phyloP scores from a whole-genome alignment of 2,329 filamentous ascomycete species.

The Sporothrix sp. region DNA sequence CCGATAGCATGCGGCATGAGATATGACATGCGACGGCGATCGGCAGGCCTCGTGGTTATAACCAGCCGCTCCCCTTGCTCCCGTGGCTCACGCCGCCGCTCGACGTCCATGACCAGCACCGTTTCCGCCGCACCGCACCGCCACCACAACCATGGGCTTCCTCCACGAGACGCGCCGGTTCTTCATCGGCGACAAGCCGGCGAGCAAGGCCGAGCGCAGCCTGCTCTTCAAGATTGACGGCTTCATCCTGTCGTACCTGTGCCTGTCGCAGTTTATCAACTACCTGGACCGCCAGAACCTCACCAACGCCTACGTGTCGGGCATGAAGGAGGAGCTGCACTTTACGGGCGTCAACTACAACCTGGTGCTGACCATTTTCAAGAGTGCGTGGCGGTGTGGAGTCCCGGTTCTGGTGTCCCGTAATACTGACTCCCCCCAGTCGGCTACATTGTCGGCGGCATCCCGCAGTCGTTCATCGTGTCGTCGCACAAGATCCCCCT shows the following conservation, averaged over 20 bases:
- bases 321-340: slow-evolving; percentile 9
- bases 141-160: neutral
- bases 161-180: neutral
- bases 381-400: neutral
- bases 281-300: slow-evolving; percentile 23
- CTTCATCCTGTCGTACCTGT: slow-evolving; percentile 54
- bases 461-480: neutral
- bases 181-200: slow-evolving; percentile 5
- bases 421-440: neutral
- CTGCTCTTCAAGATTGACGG: slow-evolving; percentile 34
- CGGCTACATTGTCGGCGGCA: neutral
- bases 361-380: neutral
- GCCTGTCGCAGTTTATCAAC: slow-evolving; percentile 45
- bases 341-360: slow-evolving; percentile 9
- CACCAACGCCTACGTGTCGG: slow-evolving; percentile 4
- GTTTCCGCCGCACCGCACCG: too few relatives aligned
- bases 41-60: too few relatives aligned
- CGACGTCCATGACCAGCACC: too few relatives aligned
- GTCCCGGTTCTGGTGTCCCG: neutral
- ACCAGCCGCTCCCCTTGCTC: too few relatives aligned
- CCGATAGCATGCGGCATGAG: too few relatives aligned
- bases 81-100: too few relatives aligned
- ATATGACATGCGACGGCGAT: too few relatives aligned
- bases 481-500: neutral
- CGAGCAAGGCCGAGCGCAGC: slow-evolving; percentile 17